Conservation (phyloP, 2,329 filamentous ascomycete species). For the Leptographium flavum region DNA sequence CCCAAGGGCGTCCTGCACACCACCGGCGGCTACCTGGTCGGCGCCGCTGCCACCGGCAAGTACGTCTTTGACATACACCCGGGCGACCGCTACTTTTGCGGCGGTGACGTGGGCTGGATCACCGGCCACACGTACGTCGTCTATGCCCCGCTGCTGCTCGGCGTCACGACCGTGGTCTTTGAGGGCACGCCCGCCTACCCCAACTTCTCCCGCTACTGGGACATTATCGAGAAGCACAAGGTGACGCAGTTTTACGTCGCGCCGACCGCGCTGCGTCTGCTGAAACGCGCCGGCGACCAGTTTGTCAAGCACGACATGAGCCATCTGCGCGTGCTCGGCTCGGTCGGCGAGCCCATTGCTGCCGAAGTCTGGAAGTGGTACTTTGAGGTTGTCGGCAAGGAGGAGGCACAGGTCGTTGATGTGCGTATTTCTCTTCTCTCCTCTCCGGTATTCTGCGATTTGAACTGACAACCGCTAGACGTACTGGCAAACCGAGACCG, state of each 20-base stretch:
- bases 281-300: slow-evolving; percentile 91
- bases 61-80: slow-evolving; percentile 98
- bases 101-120: slow-evolving; percentile 97
- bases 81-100: slow-evolving; percentile 89
- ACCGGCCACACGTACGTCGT: slow-evolving; percentile 98
- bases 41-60: slow-evolving; percentile 86
- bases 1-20: slow-evolving; percentile 99
- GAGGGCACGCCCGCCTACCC: slow-evolving; percentile 96
- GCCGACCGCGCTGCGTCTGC: slow-evolving; percentile 77
- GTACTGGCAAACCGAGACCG: slow-evolving; percentile 99
- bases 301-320: slow-evolving; percentile 85
- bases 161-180: slow-evolving; percentile 90
- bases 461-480: slow-evolving; percentile 42
- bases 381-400: slow-evolving; percentile 85
- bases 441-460: too few species aligned
- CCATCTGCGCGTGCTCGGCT: slow-evolving; percentile 77
- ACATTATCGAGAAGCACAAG: slow-evolving; percentile 87
- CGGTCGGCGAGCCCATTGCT: slow-evolving; percentile 93
- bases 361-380: slow-evolving; percentile 99
- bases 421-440: slow-evolving; percentile 38
- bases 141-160: slow-evolving; percentile 84
- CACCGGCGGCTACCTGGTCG: slow-evolving; percentile 86
- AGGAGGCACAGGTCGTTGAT: slow-evolving; percentile 85
- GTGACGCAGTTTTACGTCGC: slow-evolving; percentile 98
- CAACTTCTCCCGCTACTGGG: slow-evolving; percentile 97